These are phyloP conservation scores for Omphalea diandra DNA, from an alignment of 441 rosid species.

Conservation along the genomic window DNA sequence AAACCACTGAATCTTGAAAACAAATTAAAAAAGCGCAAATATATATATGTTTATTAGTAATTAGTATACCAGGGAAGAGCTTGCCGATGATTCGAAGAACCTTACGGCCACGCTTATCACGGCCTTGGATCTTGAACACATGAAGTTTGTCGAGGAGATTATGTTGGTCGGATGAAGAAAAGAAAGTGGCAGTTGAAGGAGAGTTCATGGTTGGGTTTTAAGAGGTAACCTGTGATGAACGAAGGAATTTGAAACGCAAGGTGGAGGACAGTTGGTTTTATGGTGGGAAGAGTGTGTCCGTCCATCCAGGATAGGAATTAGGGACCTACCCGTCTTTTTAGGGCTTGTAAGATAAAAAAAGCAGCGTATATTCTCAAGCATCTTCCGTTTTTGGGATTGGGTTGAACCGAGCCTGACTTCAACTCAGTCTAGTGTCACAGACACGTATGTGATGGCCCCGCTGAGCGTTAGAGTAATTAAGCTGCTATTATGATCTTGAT, in stretches of 20 bases:
- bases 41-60: too few relatives aligned
- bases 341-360: too few relatives aligned
- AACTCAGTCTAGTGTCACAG: neutral
- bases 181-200: neutral
- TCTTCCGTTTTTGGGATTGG: slow-evolving; percentile 27
- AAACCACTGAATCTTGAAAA: neutral
- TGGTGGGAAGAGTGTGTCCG: too few relatives aligned
- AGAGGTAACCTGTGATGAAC: slow-evolving; percentile 1
- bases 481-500: too few relatives aligned
- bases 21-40: neutral
- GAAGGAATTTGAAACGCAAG: neutral
- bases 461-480: neutral
- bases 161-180: slow-evolving; percentile 41
- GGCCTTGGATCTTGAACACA: slow-evolving; percentile 70
- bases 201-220: slow-evolving; percentile 15
- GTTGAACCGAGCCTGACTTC: slow-evolving; percentile 8
- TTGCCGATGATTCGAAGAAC: slow-evolving; percentile 65
- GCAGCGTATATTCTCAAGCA: slow-evolving; percentile 25
- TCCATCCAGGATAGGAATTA: too few relatives aligned
- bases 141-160: slow-evolving; percentile 55
- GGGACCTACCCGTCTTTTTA: slow-evolving; percentile 4
- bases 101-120: slow-evolving; percentile 72
- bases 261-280: neutral
- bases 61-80: slow-evolving; percentile 64
- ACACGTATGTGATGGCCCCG: neutral